Evolutionary conservation across 1,284 basidiomycete species (phyloP), one percentile per base, ranked within the genome.

Genomic region (Caloboletus firmus): DNA sequence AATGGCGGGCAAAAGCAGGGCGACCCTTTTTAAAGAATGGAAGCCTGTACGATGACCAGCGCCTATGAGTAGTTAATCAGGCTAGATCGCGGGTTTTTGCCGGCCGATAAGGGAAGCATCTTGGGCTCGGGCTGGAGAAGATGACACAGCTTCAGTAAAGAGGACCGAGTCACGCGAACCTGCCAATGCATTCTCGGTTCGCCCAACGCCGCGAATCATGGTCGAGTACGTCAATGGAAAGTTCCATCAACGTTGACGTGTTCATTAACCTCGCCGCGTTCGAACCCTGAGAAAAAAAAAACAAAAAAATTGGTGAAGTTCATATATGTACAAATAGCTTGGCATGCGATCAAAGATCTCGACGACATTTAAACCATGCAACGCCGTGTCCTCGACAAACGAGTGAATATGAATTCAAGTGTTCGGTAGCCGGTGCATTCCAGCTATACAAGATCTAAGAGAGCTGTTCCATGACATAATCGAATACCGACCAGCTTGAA

Each of bases 401-500:
- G 56, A 35, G 28, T 41, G 30, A 40, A 30, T 26, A 54, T 55
- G 49, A 51, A 57, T 51, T 58, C 59, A 68, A 34, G 51, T 49
- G 37, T 49, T 61, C 46, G 54, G 54, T 24, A 47, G 45, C 43
- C 66, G 64, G 45, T 69, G 68, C 70, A 70, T 68, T 41, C 67
- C 76, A 62, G 57, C 76, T 77, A 64, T 47, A 42, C 35, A 52
- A 44, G 54, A 49, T 49, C 42, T 63, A 49, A 59, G 56, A 49
- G 44, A 32, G 53, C 35, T 59, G 59, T 54, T 49, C 44, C 40
- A 45, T 62, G 49, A 57, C 46, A 47, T 44, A 53, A 53, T 41
- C 52, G 52, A 55, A 61, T 35, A 72, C 73, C 59, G 56, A 85
- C 84, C 72, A 67, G 78, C 82, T 56, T 72, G 65, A 64, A 86